Evolutionary conservation across 257 asterid genomes (phyloP), one percentile per base, ranked within the genome.

Genomic region (Avicennia marina): DNA sequence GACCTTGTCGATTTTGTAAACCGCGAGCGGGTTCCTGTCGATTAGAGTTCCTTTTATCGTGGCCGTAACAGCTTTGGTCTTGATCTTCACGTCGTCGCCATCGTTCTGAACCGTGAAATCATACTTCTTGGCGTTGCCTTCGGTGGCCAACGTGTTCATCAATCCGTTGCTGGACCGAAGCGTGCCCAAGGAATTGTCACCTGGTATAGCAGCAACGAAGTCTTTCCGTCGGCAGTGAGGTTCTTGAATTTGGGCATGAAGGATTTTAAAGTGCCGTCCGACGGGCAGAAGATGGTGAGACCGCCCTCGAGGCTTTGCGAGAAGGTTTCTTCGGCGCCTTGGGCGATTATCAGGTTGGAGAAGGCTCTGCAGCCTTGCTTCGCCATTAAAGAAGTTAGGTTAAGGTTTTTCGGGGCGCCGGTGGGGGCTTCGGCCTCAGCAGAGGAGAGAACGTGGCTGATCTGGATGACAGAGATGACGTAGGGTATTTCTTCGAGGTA

Each of bases 361-460:
- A 82, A 79, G 0, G 70, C 36, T 41, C 72, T 64, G 31, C 90
- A 82, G 1, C 90, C 90, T 13, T 82, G 90, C 33, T 60, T 71
- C 4, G 62, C 27, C 84, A 82, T 72, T 13, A 79, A 38, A 5
- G 73, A 47, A 0, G 84, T 79, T 1, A 79, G 7, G n/a, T 82
- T 77, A 8, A 82, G n/a, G 4, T 72, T 79, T 1, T 45, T 38
- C 1, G 90, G 84, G 0, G 72, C 68, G 1, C 65, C 74, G 0
- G 69, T 57, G 0, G 90, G 90, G 6, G 90, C 90, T 67, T 76
- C 90, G 18, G 90, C 90, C 31, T 78, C 87, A 8, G 86, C 68
- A 0, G 87, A 79, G 1, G 77, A 22, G 19, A 82, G 40, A 0
- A 72, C 52, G 44, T 70, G 64, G 12, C 87, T 79, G 24, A 82